A percentile compares a stretch with the other conserved stretches of the same genome.
Evolutionary conservation across 345 rosid genomes (phyloP).

Genomic region (Euphorbia tirucalli): DNA sequence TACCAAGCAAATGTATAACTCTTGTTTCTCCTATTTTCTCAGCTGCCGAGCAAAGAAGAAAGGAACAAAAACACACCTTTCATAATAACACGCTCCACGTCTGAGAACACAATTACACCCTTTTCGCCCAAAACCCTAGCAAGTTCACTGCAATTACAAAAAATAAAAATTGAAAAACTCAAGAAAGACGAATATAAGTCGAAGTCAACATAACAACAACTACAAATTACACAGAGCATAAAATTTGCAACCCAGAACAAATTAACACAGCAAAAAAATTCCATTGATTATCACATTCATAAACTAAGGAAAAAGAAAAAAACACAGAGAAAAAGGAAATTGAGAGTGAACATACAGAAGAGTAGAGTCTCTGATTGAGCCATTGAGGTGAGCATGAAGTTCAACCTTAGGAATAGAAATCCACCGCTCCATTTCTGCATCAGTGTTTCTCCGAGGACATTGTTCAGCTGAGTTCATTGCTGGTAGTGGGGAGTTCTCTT

Average conservation of each 20-base stretch:
- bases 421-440: slow-evolving; percentile 56
- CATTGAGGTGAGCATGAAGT: slow-evolving; percentile 98
- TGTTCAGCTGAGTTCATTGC: neutral
- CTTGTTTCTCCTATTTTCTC: neutral
- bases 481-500: neutral
- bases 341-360: slow-evolving; percentile 49
- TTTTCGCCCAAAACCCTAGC: slow-evolving; percentile 74
- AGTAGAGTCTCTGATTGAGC: slow-evolving; percentile 86
- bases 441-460: neutral
- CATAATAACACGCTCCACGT: slow-evolving; percentile 75
- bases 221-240: neutral
- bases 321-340: neutral
- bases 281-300: neutral
- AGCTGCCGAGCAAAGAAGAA: neutral
- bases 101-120: slow-evolving; percentile 59
- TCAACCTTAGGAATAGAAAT: slow-evolving; percentile 78
- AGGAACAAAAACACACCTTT: slow-evolving; percentile 44
- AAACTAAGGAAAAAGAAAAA: neutral
- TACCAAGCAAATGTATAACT: neutral
- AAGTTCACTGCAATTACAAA: slow-evolving; percentile 60
- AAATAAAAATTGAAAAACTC: neutral
- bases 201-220: neutral
- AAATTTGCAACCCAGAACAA: neutral
- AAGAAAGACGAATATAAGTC: neutral
- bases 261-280: neutral